A percentile compares a stretch with the other conserved stretches of the same genome.
Conservation (phyloP, 2,329 filamentous ascomycete species). For the Teratosphaeria nubilosa region DNA sequence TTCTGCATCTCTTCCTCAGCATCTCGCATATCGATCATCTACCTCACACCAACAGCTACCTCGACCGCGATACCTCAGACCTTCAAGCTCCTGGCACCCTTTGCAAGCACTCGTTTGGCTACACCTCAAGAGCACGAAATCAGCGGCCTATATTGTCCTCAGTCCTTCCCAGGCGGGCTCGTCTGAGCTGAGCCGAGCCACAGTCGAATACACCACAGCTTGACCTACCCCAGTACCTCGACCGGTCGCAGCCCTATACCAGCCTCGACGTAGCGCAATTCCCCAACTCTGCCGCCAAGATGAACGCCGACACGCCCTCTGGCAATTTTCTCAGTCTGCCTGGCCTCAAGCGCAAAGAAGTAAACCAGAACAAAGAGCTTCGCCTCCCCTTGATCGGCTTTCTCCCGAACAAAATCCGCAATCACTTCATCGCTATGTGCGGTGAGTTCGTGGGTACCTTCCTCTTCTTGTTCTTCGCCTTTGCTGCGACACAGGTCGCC, state of each 20-base stretch:
- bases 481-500: slow-evolving; percentile 31
- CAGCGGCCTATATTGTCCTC: background rate
- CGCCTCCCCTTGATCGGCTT: slow-evolving; percentile 31
- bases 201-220: background rate
- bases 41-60: background rate
- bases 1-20: background rate
- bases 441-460: slow-evolving; percentile 37
- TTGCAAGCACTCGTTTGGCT: background rate
- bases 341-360: slow-evolving; percentile 24
- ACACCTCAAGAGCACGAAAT: background rate
- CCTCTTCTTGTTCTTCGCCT: slow-evolving; percentile 35
- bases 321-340: slow-evolving; percentile 29
- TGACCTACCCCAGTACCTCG: background rate
- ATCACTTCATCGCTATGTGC: slow-evolving; percentile 37
- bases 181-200: background rate
- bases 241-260: background rate
- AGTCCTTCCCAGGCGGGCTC: background rate
- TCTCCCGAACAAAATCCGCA: slow-evolving; percentile 33
- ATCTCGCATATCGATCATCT: background rate
- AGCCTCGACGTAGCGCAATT: background rate
- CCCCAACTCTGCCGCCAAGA: slow-evolving; percentile 14
- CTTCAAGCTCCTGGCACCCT: background rate
- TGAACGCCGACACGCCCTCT: slow-evolving; percentile 30
- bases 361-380: slow-evolving; percentile 22
- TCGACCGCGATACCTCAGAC: background rate